Evolutionary conservation across 177 flowering plant genomes (phyloP), one percentile per base, ranked within the genome.

Genomic region (Vitis hybrid): DNA sequence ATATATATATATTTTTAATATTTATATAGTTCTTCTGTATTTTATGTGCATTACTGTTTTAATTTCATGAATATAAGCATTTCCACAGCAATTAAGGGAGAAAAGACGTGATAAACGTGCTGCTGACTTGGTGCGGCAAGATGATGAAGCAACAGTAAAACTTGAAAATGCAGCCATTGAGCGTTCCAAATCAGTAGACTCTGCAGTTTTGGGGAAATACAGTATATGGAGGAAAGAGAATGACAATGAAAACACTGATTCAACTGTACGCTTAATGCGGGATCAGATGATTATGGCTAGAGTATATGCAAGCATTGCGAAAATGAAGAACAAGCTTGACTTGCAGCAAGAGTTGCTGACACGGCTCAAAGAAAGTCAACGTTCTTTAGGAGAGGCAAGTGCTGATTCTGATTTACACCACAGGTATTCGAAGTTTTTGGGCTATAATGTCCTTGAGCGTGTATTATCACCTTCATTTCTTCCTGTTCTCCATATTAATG

Each of bases 161-260:
- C 90, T 92, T 76, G 99, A 96, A 83, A 94, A 91, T 88, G 93
- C 93, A 14, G 97, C 97, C 63, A 92, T 96, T 60, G 93, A 96
- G 72, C 94, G 89, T 60, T 92, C 99, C 49, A 94, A 88, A 77
- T 89, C 90, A 14, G 99, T 96, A 71, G 99, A 96, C 76, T 82
- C 96, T 63, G 90, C 99, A 45, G 88, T 94, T 67, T 64, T 96
- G 73, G 98, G 99, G 50, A 96, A 96, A 73, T 96, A 96, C 75
- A 96, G 83, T 73, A 85, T 91, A 52, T 96, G 99, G 99, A 89
- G 97, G 82, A 88, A 81, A 75, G 98, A 96, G 10, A 89, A 71
- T 71, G 99, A 92, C 59, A 96, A 92, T 77, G 99, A 96, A 60
- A 96, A 94, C 56, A 23, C 91, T 72, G 99, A 96, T 82, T 71